Evolutionary conservation across 352 stramenopile genomes (phyloP).

Genomic region (Pythium phragmitis): DNA sequence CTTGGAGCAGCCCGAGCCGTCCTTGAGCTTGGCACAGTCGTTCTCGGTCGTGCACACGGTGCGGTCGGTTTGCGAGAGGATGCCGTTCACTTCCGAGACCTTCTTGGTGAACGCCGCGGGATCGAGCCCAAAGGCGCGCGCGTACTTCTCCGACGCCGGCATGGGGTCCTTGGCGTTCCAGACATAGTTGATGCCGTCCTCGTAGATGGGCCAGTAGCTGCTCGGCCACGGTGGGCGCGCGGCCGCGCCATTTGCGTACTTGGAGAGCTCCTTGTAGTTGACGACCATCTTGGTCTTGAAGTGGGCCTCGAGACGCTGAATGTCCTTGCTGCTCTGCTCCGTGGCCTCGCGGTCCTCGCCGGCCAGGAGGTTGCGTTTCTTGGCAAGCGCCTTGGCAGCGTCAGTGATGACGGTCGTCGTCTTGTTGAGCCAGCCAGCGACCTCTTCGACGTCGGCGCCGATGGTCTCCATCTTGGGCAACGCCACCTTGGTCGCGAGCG

Average conservation of each 20-base stretch:
- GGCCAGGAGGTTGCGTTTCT: background rate
- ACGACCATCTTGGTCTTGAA: conserved; percentile 7
- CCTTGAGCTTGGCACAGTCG: conserved; percentile 5
- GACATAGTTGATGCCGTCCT: conserved; percentile 62
- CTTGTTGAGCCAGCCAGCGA: conserved; percentile 21
- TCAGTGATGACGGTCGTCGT: conserved; percentile 2
- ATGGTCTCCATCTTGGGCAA: conserved; percentile 8
- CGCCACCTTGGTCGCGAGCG: conserved; percentile 15
- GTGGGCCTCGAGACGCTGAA: conserved; percentile 12
- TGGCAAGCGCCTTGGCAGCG: background rate
- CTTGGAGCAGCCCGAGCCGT: conserved; percentile 2
- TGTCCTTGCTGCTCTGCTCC: conserved; percentile 8
- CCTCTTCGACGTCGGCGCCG: conserved; percentile 11
- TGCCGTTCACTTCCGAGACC: conserved; percentile 16
- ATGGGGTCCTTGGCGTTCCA: conserved; percentile 20
- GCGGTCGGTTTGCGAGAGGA: background rate
- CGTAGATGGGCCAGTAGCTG: conserved; percentile 65
- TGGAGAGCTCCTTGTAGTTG: conserved; percentile 10
- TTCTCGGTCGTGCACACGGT: conserved; percentile 5
- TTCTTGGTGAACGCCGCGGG: conserved; percentile 21
- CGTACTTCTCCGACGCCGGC: conserved; percentile 30
- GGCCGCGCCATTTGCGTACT: conserved; percentile 12
- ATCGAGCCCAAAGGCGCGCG: conserved; percentile 15
- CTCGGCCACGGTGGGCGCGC: conserved; percentile 8
- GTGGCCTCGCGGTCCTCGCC: conserved; percentile 8